Base-by-base conservation (phyloP, 2,329 filamentous ascomycete genomes). In the Salinomyces thailandicus region DNA sequence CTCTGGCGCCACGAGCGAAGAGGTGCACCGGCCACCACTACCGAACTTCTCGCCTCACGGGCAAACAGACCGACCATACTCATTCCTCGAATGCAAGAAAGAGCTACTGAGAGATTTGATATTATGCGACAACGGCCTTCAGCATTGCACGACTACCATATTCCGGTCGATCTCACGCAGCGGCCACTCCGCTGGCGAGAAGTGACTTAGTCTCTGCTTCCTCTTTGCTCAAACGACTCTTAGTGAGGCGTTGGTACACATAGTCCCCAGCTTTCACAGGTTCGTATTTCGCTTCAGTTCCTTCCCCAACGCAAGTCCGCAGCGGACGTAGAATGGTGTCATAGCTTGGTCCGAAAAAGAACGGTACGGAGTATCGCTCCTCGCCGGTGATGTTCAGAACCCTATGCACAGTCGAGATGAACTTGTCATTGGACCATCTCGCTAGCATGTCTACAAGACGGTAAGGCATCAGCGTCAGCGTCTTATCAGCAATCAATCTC, bases 331-430 rank as follows among this genome's bases (percentile, higher is more conserved):
- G 28, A 11, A 49, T 36, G 5, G 46, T 47, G 32, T 63, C 61
- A 34, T 63, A 62, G 32, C 60, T 61, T 4, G 61, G 55, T 5
- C 55, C 47, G 43, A 66, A 69, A 52, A 70, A 69, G 39, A 71
- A 69, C 8, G 67, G 67, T n/a, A 68, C 62, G 3, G 51, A 58
- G 31, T 65, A 57, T 36, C 67, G 51, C 35, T 61, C 66, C 5
- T 48, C 49, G 3, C 52, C 49, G 0, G 59, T 60, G 2, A 54
- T 43, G 46, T 70, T 67, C 5, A 69, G 54, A 12, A 71, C 67
- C 2, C 66, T 49, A 48, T 70, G 67, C 30, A 59, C 48, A 1
- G 66, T 69, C 17, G 55, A 60, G 43, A 62, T 62, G 57, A 62
- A 67, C 13, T 60, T 19, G 29, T 62, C 64, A 36, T 64, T 63